Conservation (phyloP, 228 moss, liverwort and hornwort genomes). For the Sphagnum fallax region DNA sequence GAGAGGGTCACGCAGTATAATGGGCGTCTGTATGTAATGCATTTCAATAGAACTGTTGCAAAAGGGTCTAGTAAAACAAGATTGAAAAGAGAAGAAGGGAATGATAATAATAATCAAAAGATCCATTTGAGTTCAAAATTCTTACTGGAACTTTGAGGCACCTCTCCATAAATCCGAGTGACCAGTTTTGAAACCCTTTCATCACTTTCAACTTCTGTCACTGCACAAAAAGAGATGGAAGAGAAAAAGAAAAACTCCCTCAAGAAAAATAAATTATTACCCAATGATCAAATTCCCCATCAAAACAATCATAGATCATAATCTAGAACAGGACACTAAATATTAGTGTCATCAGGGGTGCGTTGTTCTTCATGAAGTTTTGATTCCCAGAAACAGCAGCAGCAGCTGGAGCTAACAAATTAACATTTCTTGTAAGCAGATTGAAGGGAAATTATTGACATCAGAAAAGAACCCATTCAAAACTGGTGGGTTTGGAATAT, state of each 20-base stretch:
- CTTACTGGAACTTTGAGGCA: background rate
- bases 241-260: background rate
- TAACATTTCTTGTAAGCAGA: background rate
- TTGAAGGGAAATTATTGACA: background rate
- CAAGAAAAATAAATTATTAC: background rate
- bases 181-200: slow-evolving; percentile 31
- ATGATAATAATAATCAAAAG: background rate
- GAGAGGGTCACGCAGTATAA: too few relatives aligned
- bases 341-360: background rate
- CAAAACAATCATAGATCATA: background rate
- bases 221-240: slow-evolving; percentile 7
- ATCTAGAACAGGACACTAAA: background rate
- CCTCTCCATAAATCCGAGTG: slow-evolving; percentile 33
- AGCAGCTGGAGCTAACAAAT: background rate
- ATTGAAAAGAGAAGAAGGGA: background rate
- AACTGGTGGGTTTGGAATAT: too few relatives aligned
- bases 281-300: background rate
- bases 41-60: background rate
- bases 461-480: background rate
- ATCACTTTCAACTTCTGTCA: slow-evolving; percentile 33
- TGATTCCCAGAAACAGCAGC: background rate
- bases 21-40: background rate
- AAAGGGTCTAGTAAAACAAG: background rate
- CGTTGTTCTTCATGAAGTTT: background rate
- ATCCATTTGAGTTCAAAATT: background rate